phyloP scores from a whole-genome alignment of 352 stramenopile species.

The Phytophthora palmivora region DNA sequence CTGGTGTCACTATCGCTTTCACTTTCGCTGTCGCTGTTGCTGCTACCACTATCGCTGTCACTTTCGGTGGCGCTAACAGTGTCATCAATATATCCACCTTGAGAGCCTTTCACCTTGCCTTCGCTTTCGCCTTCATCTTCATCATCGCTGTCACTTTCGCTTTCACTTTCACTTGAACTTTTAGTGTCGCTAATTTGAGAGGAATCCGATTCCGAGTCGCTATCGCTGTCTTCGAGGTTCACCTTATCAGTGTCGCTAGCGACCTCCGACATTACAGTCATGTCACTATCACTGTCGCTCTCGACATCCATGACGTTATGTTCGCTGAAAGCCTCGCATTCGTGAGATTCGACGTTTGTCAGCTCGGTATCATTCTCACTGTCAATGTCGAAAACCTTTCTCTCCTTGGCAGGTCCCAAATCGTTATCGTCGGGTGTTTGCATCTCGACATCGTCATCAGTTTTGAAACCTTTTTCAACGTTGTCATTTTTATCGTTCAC shows the following conservation, averaged over 20 bases:
- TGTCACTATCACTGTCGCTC: constrained; percentile 7
- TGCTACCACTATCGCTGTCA: neutral
- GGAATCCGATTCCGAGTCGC: neutral
- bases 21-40: neutral
- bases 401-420: neutral
- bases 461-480: constrained; percentile 13
- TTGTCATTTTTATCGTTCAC: neutral
- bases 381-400: constrained; percentile 10
- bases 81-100: neutral
- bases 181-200: constrained; percentile 2
- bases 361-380: neutral
- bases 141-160: neutral
- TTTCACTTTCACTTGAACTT: neutral
- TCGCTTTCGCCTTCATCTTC: constrained; percentile 1
- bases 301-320: constrained; percentile 4
- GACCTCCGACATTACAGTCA: constrained; percentile 12
- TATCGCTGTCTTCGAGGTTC: constrained; percentile 2
- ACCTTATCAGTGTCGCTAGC: neutral
- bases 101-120: neutral
- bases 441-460: constrained; percentile 11
- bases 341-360: neutral
- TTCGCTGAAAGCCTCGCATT: neutral
- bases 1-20: constrained; percentile 3
- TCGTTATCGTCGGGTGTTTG: constrained; percentile 2
- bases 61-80: neutral